Percentiles rank a stretch among this genome's conserved stretches.
Evolutionary conservation across 257 asterid species (phyloP).

Genomic region (Solanum clarkiae): DNA sequence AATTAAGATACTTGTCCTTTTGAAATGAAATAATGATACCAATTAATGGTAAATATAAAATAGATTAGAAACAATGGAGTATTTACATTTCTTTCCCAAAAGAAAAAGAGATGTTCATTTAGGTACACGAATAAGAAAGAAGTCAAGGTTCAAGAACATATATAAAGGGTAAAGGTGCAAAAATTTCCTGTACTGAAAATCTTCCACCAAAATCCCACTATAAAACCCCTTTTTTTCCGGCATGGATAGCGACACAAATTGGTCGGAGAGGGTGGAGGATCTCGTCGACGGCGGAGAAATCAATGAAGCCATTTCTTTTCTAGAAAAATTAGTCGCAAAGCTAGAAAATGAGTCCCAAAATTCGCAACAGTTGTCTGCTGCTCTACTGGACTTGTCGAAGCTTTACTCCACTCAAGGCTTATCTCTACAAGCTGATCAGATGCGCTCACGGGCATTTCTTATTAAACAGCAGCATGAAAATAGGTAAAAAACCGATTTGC

Average conservation of each 20-base stretch:
- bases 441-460: slow-evolving; percentile 42
- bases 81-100: background rate
- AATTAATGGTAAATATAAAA: too few relatives aligned
- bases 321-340: slow-evolving; percentile 43
- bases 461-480: slow-evolving; percentile 24
- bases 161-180: background rate
- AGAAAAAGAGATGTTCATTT: background rate
- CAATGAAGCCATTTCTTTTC: slow-evolving; percentile 38
- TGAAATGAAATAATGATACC: background rate
- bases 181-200: background rate
- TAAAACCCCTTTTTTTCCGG: background rate
- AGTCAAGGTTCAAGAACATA: background rate
- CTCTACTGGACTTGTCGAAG: slow-evolving; percentile 59
- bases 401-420: slow-evolving; percentile 50
- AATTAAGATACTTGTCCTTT: background rate
- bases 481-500: slow-evolving; percentile 16
- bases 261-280: slow-evolving; percentile 79
- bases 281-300: slow-evolving; percentile 42
- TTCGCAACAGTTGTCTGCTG: slow-evolving; percentile 17
- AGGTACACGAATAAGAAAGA: background rate
- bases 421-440: slow-evolving; percentile 52
- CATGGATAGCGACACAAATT: slow-evolving; percentile 12
- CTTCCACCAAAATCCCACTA: background rate
- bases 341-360: slow-evolving; percentile 25
- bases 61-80: background rate